A percentile compares a stretch with the other conserved stretches of the same genome.
Conservation (phyloP, 2,329 filamentous ascomycete genomes). For the Fusarium anguioides region DNA sequence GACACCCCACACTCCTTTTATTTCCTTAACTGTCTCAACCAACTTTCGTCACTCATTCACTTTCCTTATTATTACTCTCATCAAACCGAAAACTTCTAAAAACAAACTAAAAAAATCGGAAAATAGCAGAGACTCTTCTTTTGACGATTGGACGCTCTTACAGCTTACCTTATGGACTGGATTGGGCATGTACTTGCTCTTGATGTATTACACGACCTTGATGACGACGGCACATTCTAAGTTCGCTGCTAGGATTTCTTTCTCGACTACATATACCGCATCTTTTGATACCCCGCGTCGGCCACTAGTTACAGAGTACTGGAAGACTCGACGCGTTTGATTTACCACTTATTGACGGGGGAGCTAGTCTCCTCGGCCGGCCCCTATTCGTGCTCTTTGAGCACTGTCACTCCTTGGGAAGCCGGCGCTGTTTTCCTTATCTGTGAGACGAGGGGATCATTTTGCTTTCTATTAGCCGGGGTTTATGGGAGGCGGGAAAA, state of each 20-base stretch:
- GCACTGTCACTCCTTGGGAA: conserved; percentile 37
- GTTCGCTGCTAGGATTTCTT: conserved; percentile 42
- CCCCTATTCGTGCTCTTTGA: conserved; percentile 25
- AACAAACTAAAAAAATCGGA: conserved; percentile 41
- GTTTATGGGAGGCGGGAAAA: conserved; percentile 41
- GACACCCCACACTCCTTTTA: conserved; percentile 39
- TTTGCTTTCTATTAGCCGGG: conserved; percentile 39
- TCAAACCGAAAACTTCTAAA: conserved; percentile 23
- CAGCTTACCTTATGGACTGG: conserved; percentile 1
- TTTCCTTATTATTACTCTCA: conserved; percentile 42
- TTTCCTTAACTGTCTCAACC: conserved; percentile 38
- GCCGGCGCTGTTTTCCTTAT: conserved; percentile 27
- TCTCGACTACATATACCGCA: conserved; percentile 48
- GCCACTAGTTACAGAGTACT: conserved; percentile 40
- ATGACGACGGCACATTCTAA: conserved; percentile 41
- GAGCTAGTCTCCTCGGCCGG: conserved; percentile 29
- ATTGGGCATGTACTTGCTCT: conserved; percentile 18
- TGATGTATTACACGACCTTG: conserved; percentile 45
- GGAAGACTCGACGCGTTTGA: conserved; percentile 35
- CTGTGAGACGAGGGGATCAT: conserved; percentile 22
- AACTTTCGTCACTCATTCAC: conserved; percentile 49
- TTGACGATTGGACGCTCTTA: conserved; percentile 7
- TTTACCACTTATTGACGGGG: conserved; percentile 37
- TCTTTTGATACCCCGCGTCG: conserved; percentile 47
- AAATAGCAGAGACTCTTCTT: conserved; percentile 40